Evolutionary conservation across 192 early-diverging fungal species (phyloP), one percentile per base, ranked within the genome.

Genomic region (Bifiguratus adelaidae): DNA sequence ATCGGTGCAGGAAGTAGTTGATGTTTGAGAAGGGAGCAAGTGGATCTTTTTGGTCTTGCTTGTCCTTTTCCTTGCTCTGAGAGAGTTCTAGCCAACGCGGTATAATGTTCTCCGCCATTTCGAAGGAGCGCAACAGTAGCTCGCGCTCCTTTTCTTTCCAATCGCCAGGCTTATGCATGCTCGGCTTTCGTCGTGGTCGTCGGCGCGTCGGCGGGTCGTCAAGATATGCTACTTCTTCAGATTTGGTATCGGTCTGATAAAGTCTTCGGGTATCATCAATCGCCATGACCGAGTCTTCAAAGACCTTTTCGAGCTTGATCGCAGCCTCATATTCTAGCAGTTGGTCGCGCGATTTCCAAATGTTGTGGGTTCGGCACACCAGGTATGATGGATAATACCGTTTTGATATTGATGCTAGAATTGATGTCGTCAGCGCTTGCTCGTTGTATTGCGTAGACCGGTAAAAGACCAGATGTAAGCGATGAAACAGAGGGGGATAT

Each of bases 281-380:
- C 7, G 18, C 37, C 7, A 63, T 54, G 0, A 60, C 37, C n/a
- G 53, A 19, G 0, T 51, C 34, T 23, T 51, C 58, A 3, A 67
- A 47, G 3, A 53, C 48, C 45, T 41, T 59, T 16, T 63, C 44
- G 0, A 53, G 13, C 22, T 53, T 56, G 15, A 71, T 47, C 8
- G 69, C 69, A n/a, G 59, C 58, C 11, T 67, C 61, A 12, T 71
- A 71, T 6, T 63, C 56, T 13, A 71, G 22, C 7, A 67, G 30
- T 1, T 67, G 58, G 8, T 49, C 44, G 37, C 65, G 28, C 13
- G 50, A 48, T 9, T 21, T 28, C 40, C 66, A 71, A 3, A 71
- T 41, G 4, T 54, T 41, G 9, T 3, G 44, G 8, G 65, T 61
- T 30, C 69, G 47, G 12, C 49, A 58, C 19, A 58, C 56, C n/a